phyloP scores from a whole-genome alignment of 768 basidiomycete genomes.

The Trametes sanguinea region DNA sequence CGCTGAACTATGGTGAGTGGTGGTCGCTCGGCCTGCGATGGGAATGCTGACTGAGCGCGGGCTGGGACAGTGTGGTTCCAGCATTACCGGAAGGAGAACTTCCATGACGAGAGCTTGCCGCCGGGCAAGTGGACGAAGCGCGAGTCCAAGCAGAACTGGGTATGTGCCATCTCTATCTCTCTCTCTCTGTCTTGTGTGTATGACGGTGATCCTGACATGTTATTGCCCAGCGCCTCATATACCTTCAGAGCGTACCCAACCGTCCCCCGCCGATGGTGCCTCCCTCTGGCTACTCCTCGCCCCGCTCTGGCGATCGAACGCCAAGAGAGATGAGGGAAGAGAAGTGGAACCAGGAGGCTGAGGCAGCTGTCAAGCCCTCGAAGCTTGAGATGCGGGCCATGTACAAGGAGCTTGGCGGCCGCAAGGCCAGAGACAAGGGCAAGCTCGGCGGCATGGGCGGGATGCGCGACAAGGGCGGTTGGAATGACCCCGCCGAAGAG shows the following conservation, averaged over 20 bases:
- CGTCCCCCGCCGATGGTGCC: slow-evolving; percentile 42
- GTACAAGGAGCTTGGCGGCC: slow-evolving; percentile 88
- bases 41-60: not conserved
- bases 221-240: slow-evolving; percentile 50
- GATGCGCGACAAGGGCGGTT: slow-evolving; percentile 78
- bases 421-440: slow-evolving; percentile 74
- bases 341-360: slow-evolving; percentile 62
- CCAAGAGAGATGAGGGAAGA: slow-evolving; percentile 80
- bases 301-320: slow-evolving; percentile 69
- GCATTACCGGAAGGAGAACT: slow-evolving; percentile 84
- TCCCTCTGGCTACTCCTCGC: slow-evolving; percentile 38
- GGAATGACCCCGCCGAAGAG: slow-evolving; percentile 46
- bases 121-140: slow-evolving; percentile 89
- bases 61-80: slow-evolving; percentile 85
- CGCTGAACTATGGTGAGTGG: slow-evolving; percentile 81
- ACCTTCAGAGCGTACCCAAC: slow-evolving; percentile 43
- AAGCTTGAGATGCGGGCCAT: slow-evolving; percentile 88
- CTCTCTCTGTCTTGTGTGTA: too few relatives aligned
- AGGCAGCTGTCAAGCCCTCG: slow-evolving; percentile 54
- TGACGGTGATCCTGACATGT: not conserved
- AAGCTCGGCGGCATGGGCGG: slow-evolving; percentile 67
- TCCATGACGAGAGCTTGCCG: slow-evolving; percentile 76
- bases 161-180: slow-evolving; percentile 25
- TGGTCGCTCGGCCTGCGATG: not conserved
- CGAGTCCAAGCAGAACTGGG: slow-evolving; percentile 95